Base-by-base conservation (phyloP, 1,284 basidiomycete genomes). In the Cryptococcus wingfieldii region DNA sequence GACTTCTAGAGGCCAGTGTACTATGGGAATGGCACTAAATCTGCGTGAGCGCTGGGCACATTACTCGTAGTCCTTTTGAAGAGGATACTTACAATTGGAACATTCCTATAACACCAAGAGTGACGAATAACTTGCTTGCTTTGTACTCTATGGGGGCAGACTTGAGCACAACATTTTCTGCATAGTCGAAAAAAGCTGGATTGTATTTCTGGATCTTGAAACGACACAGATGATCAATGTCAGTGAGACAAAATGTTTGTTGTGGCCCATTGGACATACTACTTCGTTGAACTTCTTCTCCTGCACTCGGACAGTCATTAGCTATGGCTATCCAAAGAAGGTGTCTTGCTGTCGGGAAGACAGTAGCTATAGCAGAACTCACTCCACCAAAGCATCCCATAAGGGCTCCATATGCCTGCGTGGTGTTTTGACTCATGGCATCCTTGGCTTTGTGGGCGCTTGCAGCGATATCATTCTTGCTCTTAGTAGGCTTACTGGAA, bases 341-440 rank as follows among this genome's bases (percentile, higher is more conserved):
- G 23, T 23, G 23, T 23, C 14, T 18, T 23, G 18, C 38, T 6
- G 23, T n/a, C 34, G 4, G 13, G 14, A 31, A 37, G 13, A 49
- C n/a, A 6, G 37, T 18, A 38, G 14, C 16, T 31, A n/a, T 19
- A 25, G 7, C 5, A n/a, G 13, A 4, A 64, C 69, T 57, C 47
- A 70, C 69, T 4, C 69, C 67, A 13, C 69, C 69, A 38, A 70
- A 56, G 8, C 54, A 59, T 53, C 64, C 67, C 1, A 56, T 64
- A 1, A 66, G 50, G 2, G 58, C 49, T 34, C 64, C 54, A 25
- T 66, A 50, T 3, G 60, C 61, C 8, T 55, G 56, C 12, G 55
- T 58, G 2, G 65, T 57, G 7, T 55, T 58, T 16, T 65, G 56
- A 18, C 59, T 54, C 5, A 62, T 62, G 4, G 50, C 55, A 16